Base-by-base conservation (phyloP, 169 alveolate genomes). In the Cryptosporidium parvum region DNA sequence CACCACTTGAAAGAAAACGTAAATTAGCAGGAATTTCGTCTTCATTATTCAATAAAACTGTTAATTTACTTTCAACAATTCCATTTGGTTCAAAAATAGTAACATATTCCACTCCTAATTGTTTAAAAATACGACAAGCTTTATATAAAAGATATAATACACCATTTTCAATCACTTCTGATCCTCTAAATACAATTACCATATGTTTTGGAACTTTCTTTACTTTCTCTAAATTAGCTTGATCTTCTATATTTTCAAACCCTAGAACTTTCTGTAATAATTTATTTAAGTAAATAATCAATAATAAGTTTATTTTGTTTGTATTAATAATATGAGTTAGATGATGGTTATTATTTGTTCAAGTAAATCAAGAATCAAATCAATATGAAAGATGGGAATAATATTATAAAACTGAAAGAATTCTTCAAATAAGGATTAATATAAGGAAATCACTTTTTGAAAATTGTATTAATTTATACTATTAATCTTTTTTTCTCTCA, bases 61-160 rank as follows among this genome's bases (percentile, higher is more conserved):
- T 33, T 44, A 80, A 65, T 44, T 80, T 80, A 3, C 70, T 59
- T 48, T 80, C 80, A 29, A 29, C 80, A 2, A 80, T 80, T 9
- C 89, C 89, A 45, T 37, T 80, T 44, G 89, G 89, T 29, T 80
- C 89, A 65, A 80, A 80, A 16, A 80, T 48, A 16, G 89, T 80
- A n/a, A 80, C 89, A 48, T 62, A 80, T 23, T 80, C 89, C 23
- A 80, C 75, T 23, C 65, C 65, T 16, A 61, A 5, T 7, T 26
- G 23, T 37, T 80, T 80, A 3, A 80, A 80, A 21, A 80, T 26
- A 23, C 72, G 59, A 29, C 61, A 65, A n/a, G 80, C 35, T 48
- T 48, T 39, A 53, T 80, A 80, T 9, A 80, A 23, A 18, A 80
- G 51, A 26, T 26, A 39, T 80, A 80, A 31, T n/a, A 80, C 75